Conservation (phyloP, 345 rosid genomes). For the Barbarea vulgaris region DNA sequence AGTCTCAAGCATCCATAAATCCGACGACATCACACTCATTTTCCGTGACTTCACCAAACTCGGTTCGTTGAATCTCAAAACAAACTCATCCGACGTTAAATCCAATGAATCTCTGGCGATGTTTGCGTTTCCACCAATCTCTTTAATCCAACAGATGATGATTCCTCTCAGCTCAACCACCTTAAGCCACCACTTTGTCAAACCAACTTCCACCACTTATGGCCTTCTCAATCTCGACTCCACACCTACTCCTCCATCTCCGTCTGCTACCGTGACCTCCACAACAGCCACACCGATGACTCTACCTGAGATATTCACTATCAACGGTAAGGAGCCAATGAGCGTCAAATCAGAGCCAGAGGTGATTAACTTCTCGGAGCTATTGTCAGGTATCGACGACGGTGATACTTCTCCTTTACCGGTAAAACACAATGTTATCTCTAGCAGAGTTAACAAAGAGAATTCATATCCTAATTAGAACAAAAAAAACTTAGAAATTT, state of each 20-base stretch:
- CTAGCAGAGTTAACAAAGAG: constrained; percentile 48
- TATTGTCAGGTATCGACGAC: too few species aligned
- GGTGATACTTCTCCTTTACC: constrained; percentile 54
- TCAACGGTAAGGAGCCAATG: constrained; percentile 44
- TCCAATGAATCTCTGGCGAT: constrained; percentile 32
- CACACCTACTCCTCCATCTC: constrained; percentile 26
- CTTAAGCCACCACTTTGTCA: constrained; percentile 72
- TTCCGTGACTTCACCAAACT: not conserved
- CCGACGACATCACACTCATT: too few species aligned
- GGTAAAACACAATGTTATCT: constrained; percentile 2
- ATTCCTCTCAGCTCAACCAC: constrained; percentile 64
- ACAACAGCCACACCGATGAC: constrained; percentile 54
- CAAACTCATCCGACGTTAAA: too few species aligned
- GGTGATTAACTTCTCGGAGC: constrained; percentile 70
- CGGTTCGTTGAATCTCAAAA: not conserved
- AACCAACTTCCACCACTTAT: constrained; percentile 88
- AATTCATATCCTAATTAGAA: constrained; percentile 51
- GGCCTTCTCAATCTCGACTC: constrained; percentile 89
- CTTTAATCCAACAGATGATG: constrained; percentile 63
- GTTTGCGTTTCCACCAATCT: constrained; percentile 86
- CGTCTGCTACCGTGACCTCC: not conserved
- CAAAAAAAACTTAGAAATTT: too few species aligned
- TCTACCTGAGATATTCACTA: constrained; percentile 60
- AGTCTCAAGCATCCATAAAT: too few species aligned
- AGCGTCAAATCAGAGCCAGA: constrained; percentile 58